Evolutionary conservation across 441 rosid genomes (phyloP).

Genomic region (Populus tomentosa): DNA sequence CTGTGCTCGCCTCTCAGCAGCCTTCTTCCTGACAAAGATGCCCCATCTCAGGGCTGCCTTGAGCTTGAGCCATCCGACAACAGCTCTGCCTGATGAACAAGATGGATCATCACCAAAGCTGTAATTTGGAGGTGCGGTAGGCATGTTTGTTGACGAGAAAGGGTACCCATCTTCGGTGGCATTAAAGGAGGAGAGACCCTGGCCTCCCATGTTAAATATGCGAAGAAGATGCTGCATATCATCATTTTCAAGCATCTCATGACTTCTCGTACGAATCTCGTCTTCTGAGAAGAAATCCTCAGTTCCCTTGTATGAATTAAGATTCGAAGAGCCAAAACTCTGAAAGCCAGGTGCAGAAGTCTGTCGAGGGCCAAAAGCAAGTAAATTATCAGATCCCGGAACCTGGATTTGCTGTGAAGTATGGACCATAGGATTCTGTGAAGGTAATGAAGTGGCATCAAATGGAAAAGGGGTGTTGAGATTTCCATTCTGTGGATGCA

Average conservation of each 20-base stretch:
- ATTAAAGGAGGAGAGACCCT: constrained; percentile 41
- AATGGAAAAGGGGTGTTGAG: constrained; percentile 43
- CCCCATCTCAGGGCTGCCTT: constrained; percentile 99
- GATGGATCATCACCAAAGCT: constrained; percentile 32
- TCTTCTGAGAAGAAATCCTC: constrained; percentile 73
- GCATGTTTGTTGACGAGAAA: constrained; percentile 46
- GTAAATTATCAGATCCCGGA: constrained; percentile 34
- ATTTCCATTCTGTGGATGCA: constrained; percentile 48
- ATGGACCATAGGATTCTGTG: constrained; percentile 39
- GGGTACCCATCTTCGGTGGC: constrained; percentile 54
- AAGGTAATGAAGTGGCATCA: constrained; percentile 36
- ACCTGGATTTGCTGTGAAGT: constrained; percentile 36
- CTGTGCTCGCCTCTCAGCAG: constrained; percentile 92
- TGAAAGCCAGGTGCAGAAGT: constrained; percentile 42
- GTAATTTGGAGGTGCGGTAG: constrained; percentile 30
- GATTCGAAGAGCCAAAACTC: constrained; percentile 31
- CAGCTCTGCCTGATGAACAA: constrained; percentile 30
- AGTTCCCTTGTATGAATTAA: constrained; percentile 39
- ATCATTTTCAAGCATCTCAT: constrained; percentile 26
- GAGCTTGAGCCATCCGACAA: constrained; percentile 94
- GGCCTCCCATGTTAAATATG: constrained; percentile 61
- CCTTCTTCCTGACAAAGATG: constrained; percentile 75
- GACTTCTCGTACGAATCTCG: constrained; percentile 75
- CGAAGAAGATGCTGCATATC: constrained; percentile 22
- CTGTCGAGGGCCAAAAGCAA: constrained; percentile 44